Evolutionary conservation across 2,329 filamentous ascomycete species (phyloP).

Genomic region (Rhynchosporium graminicola): DNA sequence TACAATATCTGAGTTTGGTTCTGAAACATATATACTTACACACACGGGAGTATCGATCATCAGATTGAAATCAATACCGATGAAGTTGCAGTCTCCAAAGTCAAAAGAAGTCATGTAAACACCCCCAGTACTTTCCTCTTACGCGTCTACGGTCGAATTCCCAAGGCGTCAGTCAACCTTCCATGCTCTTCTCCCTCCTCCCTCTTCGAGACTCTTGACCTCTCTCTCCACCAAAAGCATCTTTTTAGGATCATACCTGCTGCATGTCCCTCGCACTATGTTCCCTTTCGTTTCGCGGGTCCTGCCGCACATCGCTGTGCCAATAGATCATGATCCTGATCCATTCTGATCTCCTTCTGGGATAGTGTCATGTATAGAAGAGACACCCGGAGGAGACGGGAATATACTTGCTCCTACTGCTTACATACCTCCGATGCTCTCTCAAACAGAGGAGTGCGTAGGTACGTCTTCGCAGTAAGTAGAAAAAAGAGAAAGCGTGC

Average conservation of each 20-base stretch:
- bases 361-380: neutral
- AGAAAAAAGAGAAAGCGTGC: neutral
- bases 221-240: neutral
- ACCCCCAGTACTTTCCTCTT: too few species aligned
- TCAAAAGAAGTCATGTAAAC: too few species aligned
- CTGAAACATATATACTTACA: too few species aligned
- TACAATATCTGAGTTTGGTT: too few species aligned
- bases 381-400: neutral
- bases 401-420: neutral
- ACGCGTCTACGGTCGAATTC: too few species aligned
- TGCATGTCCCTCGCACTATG: constrained; percentile 4
- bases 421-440: neutral
- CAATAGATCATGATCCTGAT: neutral
- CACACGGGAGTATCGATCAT: too few species aligned
- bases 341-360: too few species aligned
- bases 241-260: constrained; percentile 3
- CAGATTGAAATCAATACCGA: too few species aligned
- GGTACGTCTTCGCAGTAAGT: neutral
- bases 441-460: too few species aligned
- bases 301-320: constrained; percentile 2
- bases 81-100: too few species aligned
- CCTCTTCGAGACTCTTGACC: neutral
- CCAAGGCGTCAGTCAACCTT: neutral
- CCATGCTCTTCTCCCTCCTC: constrained; percentile 5
- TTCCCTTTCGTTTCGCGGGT: constrained; percentile 9